phyloP scores from a whole-genome alignment of 768 basidiomycete species.

The Heimioporus sp. region DNA sequence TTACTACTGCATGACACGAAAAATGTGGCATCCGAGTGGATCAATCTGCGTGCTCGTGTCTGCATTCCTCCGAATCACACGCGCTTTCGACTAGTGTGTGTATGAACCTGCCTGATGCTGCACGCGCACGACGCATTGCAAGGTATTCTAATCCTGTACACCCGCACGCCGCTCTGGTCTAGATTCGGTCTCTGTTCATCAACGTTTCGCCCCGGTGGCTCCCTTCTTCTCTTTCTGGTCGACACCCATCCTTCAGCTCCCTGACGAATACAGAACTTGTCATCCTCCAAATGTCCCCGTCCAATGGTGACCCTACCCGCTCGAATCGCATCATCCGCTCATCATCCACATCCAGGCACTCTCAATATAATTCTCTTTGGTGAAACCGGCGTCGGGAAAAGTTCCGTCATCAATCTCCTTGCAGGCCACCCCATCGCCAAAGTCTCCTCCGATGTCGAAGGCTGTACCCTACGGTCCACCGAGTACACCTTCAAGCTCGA shows the following conservation, averaged over 20 bases:
- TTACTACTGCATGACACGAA: no score
- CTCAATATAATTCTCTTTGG: slow-evolving; percentile 32
- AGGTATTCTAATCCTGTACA: slow-evolving; percentile 15
- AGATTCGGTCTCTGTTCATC: slow-evolving; percentile 6
- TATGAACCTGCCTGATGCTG: not conserved
- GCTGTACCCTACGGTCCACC: slow-evolving; percentile 33
- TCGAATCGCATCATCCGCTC: not conserved
- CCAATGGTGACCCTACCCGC: slow-evolving; percentile 11
- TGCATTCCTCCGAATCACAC: no score
- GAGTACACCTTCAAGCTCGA: slow-evolving; percentile 20
- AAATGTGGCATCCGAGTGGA: not conserved
- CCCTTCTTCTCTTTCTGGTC: not conserved
- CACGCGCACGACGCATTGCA: slow-evolving; percentile 11
- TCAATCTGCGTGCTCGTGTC: no score
- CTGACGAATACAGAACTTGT: slow-evolving; percentile 8
- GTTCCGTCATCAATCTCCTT: slow-evolving; percentile 46
- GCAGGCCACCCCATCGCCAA: slow-evolving; percentile 25
- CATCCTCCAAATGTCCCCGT: slow-evolving; percentile 15
- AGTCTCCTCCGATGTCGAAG: slow-evolving; percentile 31
- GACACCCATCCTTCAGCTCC: slow-evolving; percentile 3
- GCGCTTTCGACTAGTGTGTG: not conserved
- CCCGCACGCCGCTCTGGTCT: slow-evolving; percentile 8
- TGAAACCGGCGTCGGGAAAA: slow-evolving; percentile 38
- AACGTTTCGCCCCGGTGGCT: slow-evolving; percentile 1
- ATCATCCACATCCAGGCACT: slow-evolving; percentile 2